Evolutionary conservation across 257 asterid genomes (phyloP).

Genomic region (Asclepias syriaca): DNA sequence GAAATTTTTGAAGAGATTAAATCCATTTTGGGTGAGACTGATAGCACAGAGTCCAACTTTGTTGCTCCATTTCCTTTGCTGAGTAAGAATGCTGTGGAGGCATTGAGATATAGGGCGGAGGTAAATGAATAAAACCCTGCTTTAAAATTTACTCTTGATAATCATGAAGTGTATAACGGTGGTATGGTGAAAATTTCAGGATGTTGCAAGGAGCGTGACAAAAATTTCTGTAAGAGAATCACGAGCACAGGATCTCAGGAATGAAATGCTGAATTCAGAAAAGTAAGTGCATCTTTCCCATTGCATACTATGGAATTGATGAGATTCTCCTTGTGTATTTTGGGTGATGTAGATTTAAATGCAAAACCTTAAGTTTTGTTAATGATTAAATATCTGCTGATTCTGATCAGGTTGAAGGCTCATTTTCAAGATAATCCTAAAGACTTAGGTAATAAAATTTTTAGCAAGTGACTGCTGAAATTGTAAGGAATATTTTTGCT

Average conservation of each 20-base stretch:
- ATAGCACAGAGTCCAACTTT: slow-evolving; percentile 50
- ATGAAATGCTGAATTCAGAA: slow-evolving; percentile 89
- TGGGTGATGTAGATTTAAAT: not conserved
- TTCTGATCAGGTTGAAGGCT: slow-evolving; percentile 69
- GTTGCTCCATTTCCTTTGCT: slow-evolving; percentile 90
- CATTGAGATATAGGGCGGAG: slow-evolving; percentile 95
- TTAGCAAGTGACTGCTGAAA: not conserved
- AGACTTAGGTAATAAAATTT: slow-evolving; percentile 60
- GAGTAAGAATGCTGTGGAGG: slow-evolving; percentile 79
- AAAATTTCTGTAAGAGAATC: slow-evolving; percentile 74
- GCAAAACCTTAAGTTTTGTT: not conserved
- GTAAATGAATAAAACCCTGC: slow-evolving; percentile 23
- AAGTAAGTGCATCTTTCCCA: slow-evolving; percentile 52
- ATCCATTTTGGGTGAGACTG: slow-evolving; percentile 69
- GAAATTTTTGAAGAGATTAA: slow-evolving; percentile 74
- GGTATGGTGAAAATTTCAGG: slow-evolving; percentile 41
- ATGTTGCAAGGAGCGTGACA: slow-evolving; percentile 86
- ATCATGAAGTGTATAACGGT: not conserved
- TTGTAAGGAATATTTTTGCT: not conserved
- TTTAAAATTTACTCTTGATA: not conserved
- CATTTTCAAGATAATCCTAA: slow-evolving; percentile 91
- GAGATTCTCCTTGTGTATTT: not conserved
- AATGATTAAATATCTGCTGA: slow-evolving; percentile 7
- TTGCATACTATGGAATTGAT: not conserved
- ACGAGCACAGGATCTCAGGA: slow-evolving; percentile 85